A percentile compares a stretch with the other conserved stretches of the same genome.
Evolutionary conservation across 352 stramenopile species (phyloP).

Genomic region (Phytophthora pistaciae): DNA sequence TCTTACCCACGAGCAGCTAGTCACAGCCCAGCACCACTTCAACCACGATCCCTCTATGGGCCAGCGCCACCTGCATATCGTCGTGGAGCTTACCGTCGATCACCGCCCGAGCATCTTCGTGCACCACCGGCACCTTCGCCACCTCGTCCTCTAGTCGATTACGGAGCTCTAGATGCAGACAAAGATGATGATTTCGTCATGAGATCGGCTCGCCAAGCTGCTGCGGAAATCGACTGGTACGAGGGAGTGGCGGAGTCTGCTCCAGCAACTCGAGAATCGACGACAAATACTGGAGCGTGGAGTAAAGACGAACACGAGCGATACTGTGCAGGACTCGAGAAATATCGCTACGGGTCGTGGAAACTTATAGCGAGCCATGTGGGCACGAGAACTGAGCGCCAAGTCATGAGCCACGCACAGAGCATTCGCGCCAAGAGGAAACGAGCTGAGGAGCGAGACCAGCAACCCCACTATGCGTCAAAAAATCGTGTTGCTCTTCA

Average conservation of each 20-base stretch:
- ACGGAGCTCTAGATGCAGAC: neutral
- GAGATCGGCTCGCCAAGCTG: neutral
- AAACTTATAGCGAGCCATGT: constrained; percentile 22
- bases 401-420: constrained; percentile 30
- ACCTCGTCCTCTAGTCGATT: neutral
- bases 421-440: constrained; percentile 31
- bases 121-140: neutral
- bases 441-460: neutral
- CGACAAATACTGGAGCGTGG: constrained; percentile 17
- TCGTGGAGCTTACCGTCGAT: neutral
- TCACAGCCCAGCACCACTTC: neutral
- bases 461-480: neutral
- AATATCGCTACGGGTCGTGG: constrained; percentile 25
- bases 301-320: constrained; percentile 28
- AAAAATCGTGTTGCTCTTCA: neutral
- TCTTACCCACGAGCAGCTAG: neutral
- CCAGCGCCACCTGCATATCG: neutral
- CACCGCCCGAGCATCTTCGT: neutral
- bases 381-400: constrained; percentile 26
- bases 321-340: constrained; percentile 18
- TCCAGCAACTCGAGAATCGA: neutral
- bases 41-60: neutral
- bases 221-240: neutral
- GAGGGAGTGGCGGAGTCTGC: neutral
- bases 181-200: neutral